phyloP scores from a whole-genome alignment of 768 basidiomycete genomes.

The Boletus patriciae region DNA sequence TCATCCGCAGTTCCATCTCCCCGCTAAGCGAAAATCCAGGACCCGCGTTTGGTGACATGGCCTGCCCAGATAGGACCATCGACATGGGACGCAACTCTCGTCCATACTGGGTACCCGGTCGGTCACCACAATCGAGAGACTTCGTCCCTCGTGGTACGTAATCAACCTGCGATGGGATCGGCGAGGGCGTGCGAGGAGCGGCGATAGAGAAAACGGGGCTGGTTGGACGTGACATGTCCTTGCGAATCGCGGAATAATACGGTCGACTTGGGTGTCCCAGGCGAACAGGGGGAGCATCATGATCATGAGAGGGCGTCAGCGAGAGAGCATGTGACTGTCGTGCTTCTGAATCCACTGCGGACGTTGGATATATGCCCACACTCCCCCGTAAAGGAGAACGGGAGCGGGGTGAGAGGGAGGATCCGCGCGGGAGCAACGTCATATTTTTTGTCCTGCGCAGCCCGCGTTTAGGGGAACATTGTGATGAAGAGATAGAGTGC shows the following conservation, averaged over 20 bases:
- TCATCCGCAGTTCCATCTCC: constrained; percentile 59
- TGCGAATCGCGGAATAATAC: constrained; percentile 56
- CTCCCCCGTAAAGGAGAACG: constrained; percentile 25
- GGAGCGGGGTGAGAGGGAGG: constrained; percentile 23
- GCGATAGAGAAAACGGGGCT: constrained; percentile 33
- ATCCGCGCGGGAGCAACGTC: constrained; percentile 31
- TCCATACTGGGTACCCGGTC: constrained; percentile 17
- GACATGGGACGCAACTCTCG: constrained; percentile 30
- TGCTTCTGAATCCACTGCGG: constrained; percentile 17
- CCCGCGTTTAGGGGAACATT: constrained; percentile 32
- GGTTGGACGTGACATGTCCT: constrained; percentile 43
- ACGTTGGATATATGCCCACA: constrained; percentile 17
- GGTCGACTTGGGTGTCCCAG: constrained; percentile 55
- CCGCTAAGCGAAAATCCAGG: constrained; percentile 58
- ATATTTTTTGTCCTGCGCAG: constrained; percentile 43
- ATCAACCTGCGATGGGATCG: constrained; percentile 24
- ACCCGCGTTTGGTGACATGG: constrained; percentile 15
- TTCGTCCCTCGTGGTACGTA: constrained; percentile 32
- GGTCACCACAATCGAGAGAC: constrained; percentile 32
- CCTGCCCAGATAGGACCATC: constrained; percentile 24
- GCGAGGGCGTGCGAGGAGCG: constrained; percentile 28
- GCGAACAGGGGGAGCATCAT: constrained; percentile 31
- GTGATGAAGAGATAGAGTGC: constrained; percentile 24
- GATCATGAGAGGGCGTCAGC: constrained; percentile 21
- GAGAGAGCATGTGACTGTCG: constrained; percentile 24